Conservation (phyloP, 2,329 filamentous ascomycete genomes). For the Penicillium hesseltinei region DNA sequence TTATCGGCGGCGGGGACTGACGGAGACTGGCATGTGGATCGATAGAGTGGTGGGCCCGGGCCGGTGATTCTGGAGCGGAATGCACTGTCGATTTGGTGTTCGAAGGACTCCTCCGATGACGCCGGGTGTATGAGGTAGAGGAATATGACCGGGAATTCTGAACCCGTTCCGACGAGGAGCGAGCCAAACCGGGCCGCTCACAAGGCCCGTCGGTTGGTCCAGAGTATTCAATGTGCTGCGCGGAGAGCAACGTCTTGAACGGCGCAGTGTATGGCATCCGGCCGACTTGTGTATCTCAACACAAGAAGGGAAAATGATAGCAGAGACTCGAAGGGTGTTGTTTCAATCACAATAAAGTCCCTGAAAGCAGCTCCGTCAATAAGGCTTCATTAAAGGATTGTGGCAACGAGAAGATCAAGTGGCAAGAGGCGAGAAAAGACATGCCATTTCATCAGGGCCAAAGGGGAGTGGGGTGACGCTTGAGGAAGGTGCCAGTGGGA, state of each 20-base stretch:
- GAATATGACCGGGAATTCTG: constrained; percentile 56
- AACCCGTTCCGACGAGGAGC: constrained; percentile 38
- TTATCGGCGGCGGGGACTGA: constrained; percentile 80
- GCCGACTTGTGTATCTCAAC: constrained; percentile 36
- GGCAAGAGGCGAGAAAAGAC: constrained; percentile 12
- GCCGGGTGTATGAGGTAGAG: constrained; percentile 61
- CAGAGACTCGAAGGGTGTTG: not conserved
- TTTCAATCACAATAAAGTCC: constrained; percentile 11
- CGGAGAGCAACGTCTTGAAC: constrained; percentile 56
- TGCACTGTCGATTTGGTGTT: constrained; percentile 36
- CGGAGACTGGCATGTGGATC: constrained; percentile 63
- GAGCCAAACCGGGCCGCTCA: constrained; percentile 22
- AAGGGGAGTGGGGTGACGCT: not conserved
- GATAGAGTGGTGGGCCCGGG: constrained; percentile 23
- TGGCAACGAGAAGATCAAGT: constrained; percentile 11
- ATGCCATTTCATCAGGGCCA: constrained; percentile 10
- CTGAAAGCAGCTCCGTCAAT: constrained; percentile 3
- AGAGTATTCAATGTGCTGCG: constrained; percentile 50
- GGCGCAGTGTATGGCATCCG: constrained; percentile 54
- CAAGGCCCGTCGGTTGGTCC: constrained; percentile 38
- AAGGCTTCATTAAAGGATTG: constrained; percentile 9
- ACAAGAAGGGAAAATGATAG: constrained; percentile 23
- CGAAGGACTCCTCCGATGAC: constrained; percentile 60
- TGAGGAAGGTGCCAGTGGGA: constrained; percentile 18
- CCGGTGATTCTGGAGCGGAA: constrained; percentile 30